Evolutionary conservation across 441 rosid genomes (phyloP).

Genomic region (Croton setiger): DNA sequence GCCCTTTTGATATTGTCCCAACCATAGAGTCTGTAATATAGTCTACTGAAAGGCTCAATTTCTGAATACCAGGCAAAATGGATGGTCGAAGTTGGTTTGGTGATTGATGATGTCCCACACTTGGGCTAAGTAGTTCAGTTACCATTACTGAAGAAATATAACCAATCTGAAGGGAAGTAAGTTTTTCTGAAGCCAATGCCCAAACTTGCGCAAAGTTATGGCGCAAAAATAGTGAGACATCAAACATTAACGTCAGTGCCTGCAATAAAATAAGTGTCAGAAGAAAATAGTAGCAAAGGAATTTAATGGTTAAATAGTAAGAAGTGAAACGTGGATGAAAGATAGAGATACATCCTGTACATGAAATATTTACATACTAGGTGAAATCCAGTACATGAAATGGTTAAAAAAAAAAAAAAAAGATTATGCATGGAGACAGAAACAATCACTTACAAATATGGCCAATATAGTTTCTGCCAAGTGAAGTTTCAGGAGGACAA

Average conservation of each 20-base stretch:
- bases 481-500: not conserved
- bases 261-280: constrained; percentile 28
- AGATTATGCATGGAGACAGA: not conserved
- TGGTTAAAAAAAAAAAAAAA: not conserved
- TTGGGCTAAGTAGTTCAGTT: constrained; percentile 66
- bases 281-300: constrained; percentile 13
- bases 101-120: constrained; percentile 31
- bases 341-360: not conserved
- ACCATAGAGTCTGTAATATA: constrained; percentile 71
- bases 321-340: not conserved
- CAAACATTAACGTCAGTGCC: constrained; percentile 77
- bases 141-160: constrained; percentile 71
- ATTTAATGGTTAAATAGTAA: not conserved
- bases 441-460: constrained; percentile 11
- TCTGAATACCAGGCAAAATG: constrained; percentile 60
- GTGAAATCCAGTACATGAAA: not conserved
- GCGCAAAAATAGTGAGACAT: constrained; percentile 62
- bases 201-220: constrained; percentile 62
- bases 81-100: constrained; percentile 33
- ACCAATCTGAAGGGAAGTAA: constrained; percentile 81
- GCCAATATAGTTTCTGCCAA: not conserved
- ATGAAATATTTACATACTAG: not conserved
- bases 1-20: constrained; percentile 64
- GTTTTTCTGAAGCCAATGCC: constrained; percentile 68
- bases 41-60: constrained; percentile 70